Conservation (phyloP, 306 rosid genomes). For the Gastrolobium villosum region DNA sequence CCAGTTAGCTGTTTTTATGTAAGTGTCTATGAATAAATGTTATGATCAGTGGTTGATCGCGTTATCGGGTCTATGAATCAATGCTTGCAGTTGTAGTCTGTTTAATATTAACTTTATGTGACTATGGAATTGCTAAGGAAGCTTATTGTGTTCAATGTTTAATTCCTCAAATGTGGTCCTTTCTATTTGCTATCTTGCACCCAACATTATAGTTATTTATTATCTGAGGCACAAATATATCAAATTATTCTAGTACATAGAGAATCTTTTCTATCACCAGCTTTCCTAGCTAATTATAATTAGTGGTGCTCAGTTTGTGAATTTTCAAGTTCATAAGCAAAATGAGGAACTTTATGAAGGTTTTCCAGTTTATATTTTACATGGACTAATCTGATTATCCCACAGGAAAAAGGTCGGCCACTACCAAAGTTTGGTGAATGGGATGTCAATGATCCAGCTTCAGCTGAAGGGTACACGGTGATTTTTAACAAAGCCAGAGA, state of each 20-base stretch:
- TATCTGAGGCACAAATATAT: neutral
- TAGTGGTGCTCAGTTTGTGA: neutral
- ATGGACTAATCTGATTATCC: slow-evolving; percentile 18
- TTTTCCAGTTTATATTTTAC: neutral
- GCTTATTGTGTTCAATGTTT: neutral
- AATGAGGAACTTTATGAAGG: neutral
- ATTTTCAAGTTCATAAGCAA: neutral
- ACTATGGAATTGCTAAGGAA: slow-evolving; percentile 3
- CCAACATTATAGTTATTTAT: neutral
- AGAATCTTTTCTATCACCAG: neutral
- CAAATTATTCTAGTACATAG: neutral
- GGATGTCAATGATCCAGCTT: slow-evolving; percentile 89
- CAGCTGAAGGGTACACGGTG: slow-evolving; percentile 84
- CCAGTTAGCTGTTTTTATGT: neutral
- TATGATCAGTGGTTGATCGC: neutral
- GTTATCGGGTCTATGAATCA: neutral
- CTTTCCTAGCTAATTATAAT: slow-evolving; percentile 9
- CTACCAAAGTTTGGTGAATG: slow-evolving; percentile 88
- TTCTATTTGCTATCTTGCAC: too few relatives aligned
- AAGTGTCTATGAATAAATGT: neutral
- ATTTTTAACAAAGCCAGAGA: slow-evolving; percentile 82
- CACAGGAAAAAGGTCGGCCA: slow-evolving; percentile 75
- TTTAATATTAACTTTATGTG: neutral
- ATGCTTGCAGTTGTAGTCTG: neutral
- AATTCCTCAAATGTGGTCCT: too few relatives aligned